Evolutionary conservation across 441 rosid species (phyloP).

Genomic region (Mallotus repandus): DNA sequence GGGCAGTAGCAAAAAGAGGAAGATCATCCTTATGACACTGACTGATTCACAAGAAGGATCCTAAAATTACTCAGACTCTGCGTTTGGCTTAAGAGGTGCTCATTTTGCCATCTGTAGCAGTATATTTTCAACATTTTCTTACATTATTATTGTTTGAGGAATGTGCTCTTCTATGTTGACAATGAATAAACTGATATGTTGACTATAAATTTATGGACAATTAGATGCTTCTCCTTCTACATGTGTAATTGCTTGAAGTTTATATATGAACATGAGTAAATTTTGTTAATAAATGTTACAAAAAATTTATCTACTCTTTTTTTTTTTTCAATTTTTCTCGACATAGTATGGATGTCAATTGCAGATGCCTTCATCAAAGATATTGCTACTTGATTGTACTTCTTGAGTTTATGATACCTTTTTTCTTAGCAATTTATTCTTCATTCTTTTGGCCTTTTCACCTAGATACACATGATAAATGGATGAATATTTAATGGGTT

Average conservation of each 20-base stretch:
- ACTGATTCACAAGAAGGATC: neutral
- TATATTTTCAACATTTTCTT: conserved; percentile 17
- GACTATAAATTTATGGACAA: neutral
- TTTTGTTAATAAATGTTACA: neutral
- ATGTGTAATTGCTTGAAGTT: neutral
- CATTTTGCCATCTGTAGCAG: neutral
- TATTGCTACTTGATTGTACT: neutral
- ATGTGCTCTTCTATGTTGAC: conserved; percentile 10
- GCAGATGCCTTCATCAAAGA: neutral
- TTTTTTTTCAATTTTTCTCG: neutral
- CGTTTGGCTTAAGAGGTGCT: conserved; percentile 9
- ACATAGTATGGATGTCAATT: neutral
- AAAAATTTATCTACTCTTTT: neutral
- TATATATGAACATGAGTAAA: neutral
- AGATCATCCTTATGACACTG: neutral
- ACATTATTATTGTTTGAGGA: neutral
- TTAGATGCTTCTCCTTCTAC: neutral
- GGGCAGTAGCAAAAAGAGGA: neutral
- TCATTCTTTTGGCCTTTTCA: neutral
- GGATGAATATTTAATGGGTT: neutral
- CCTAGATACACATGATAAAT: neutral
- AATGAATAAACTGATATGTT: neutral
- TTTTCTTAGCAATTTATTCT: neutral
- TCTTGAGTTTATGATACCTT: neutral
- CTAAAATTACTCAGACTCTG: neutral